These are phyloP conservation scores for Rhizophagus clarus DNA, from an alignment of 192 early-diverging fungal species.

Conservation along the genomic window DNA sequence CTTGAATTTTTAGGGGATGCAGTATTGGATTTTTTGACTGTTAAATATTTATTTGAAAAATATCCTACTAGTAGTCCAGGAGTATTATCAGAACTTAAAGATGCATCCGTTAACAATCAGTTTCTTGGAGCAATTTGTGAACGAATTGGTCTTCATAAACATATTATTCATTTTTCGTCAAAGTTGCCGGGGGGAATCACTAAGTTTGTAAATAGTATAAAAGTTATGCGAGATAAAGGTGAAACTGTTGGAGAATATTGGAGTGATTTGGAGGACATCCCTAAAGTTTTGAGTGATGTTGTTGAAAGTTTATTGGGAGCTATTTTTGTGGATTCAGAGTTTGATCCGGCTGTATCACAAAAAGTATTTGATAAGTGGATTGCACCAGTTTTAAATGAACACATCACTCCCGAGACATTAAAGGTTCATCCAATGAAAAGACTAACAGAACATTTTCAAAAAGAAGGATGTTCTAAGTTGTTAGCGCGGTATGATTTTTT, in stretches of 20 bases:
- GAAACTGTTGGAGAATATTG: conserved; percentile 68
- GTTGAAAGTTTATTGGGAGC: conserved; percentile 90
- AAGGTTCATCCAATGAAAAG: conserved; percentile 49
- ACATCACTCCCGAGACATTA: conserved; percentile 48
- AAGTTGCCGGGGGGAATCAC: conserved; percentile 59
- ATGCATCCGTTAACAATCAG: conserved; percentile 85
- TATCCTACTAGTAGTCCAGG: conserved; percentile 70
- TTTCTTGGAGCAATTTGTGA: conserved; percentile 75
- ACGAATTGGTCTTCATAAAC: conserved; percentile 61
- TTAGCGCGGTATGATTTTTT: conserved; percentile 38
- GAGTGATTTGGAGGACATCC: conserved; percentile 73
- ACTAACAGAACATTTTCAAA: conserved; percentile 43
- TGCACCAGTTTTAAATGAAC: conserved; percentile 41
- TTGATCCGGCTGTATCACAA: conserved; percentile 36
- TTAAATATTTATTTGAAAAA: conserved; percentile 71
- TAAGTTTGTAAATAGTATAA: conserved; percentile 55
- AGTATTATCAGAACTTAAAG: conserved; percentile 81
- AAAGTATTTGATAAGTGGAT: conserved; percentile 40
- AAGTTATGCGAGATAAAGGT: conserved; percentile 37
- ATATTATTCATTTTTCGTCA: conserved; percentile 66
- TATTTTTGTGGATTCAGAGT: conserved; percentile 80
- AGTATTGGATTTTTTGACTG: conserved; percentile 78
- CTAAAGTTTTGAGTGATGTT: conserved; percentile 86
- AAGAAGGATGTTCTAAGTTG: conserved; percentile 44
- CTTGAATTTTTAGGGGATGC: conserved; percentile 89